phyloP scores from a whole-genome alignment of 768 basidiomycete genomes.

The Tulasnella sp. region DNA sequence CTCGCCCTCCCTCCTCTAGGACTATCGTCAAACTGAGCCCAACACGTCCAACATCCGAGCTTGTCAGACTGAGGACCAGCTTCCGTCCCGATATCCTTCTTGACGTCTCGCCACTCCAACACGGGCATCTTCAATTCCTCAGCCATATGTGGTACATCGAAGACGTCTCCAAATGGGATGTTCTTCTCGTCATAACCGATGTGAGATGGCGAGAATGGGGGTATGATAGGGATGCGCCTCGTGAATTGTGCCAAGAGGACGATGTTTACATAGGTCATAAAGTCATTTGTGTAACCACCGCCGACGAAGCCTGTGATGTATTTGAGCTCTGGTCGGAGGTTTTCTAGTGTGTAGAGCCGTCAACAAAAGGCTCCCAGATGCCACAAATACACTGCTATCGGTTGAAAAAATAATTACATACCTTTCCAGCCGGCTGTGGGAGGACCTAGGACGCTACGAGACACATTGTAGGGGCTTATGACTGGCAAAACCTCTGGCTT shows the following conservation, averaged over 20 bases:
- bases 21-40: constrained; percentile 26
- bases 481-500: too few species aligned
- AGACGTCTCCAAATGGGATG: constrained; percentile 49
- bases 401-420: too few species aligned
- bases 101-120: constrained; percentile 56
- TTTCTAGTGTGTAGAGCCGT: too few species aligned
- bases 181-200: constrained; percentile 26
- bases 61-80: too few species aligned
- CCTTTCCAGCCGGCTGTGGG: too few species aligned
- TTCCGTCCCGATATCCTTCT: constrained; percentile 28
- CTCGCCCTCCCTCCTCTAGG: constrained; percentile 7
- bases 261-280: constrained; percentile 59
- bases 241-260: constrained; percentile 50
- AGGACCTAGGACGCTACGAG: too few species aligned
- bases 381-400: too few species aligned
- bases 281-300: constrained; percentile 53
- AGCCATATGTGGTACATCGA: constrained; percentile 45
- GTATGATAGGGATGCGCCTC: constrained; percentile 43
- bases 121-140: constrained; percentile 36
- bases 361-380: too few species aligned
- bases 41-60: constrained; percentile 34
- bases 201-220: constrained; percentile 43
- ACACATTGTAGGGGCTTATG: too few species aligned
- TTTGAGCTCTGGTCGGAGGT: constrained; percentile 40
- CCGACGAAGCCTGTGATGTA: neutral